These are phyloP conservation scores for Tolypocladium sp. DNA, from an alignment of 2,329 filamentous ascomycete species.

Conservation along the genomic window DNA sequence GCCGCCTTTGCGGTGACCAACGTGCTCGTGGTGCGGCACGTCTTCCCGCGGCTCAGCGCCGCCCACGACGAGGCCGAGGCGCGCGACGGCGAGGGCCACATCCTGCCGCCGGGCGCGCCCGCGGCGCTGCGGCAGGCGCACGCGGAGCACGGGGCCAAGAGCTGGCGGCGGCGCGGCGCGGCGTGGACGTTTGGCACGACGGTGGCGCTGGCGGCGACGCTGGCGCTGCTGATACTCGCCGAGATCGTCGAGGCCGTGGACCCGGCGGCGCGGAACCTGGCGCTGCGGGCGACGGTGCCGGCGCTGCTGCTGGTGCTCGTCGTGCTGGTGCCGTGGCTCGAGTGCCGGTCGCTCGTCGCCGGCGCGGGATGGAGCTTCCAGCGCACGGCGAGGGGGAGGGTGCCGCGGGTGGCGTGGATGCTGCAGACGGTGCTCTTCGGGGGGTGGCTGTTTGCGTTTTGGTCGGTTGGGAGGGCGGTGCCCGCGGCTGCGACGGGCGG, in stretches of 20 bases:
- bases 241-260: slow-evolving; percentile 74
- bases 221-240: slow-evolving; percentile 73
- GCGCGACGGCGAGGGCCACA: slow-evolving; percentile 49
- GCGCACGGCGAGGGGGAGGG: slow-evolving; percentile 43
- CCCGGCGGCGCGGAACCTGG: slow-evolving; percentile 55
- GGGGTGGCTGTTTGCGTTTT: slow-evolving; percentile 65
- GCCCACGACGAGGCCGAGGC: slow-evolving; percentile 27
- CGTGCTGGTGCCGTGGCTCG: slow-evolving; percentile 67
- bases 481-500: slow-evolving; percentile 23
- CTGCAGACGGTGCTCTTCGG: slow-evolving; percentile 54
- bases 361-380: slow-evolving; percentile 54
- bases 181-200: slow-evolving; percentile 67
- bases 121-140: slow-evolving; percentile 48
- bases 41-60: slow-evolving; percentile 65
- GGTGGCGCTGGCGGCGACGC: slow-evolving; percentile 65
- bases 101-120: slow-evolving; percentile 54
- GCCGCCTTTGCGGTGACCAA: slow-evolving; percentile 58
- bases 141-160: slow-evolving; percentile 47
- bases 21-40: slow-evolving; percentile 52
- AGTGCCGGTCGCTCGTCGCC: slow-evolving; percentile 57
- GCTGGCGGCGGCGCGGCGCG: slow-evolving; percentile 39
- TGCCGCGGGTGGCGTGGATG: slow-evolving; percentile 54
- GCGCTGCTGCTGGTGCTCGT: slow-evolving; percentile 64
- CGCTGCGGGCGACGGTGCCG: slow-evolving; percentile 60
- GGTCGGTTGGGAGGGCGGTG: slow-evolving; percentile 61